Evolutionary conservation across 2,329 filamentous ascomycete genomes (phyloP).

Genomic region (Sporothrix luriei): DNA sequence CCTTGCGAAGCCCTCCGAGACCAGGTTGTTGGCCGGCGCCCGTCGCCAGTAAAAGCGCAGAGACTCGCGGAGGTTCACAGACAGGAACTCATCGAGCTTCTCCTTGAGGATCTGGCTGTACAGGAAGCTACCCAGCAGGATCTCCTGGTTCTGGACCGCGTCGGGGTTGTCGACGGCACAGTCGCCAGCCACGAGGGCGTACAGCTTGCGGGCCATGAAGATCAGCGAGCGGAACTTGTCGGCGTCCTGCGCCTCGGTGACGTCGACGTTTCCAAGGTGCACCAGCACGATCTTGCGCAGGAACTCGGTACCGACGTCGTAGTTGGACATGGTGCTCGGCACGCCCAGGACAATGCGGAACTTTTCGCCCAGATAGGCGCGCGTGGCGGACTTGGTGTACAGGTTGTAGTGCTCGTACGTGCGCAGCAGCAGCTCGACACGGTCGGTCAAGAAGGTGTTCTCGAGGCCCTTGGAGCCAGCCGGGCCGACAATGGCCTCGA

Average conservation of each 20-base stretch:
- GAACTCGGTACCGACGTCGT: constrained; percentile 89
- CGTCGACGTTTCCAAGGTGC: constrained; percentile 82
- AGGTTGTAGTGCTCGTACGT: constrained; percentile 91
- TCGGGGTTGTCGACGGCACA: constrained; percentile 95
- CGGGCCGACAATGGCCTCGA: constrained; percentile 84
- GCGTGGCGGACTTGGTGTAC: constrained; percentile 78
- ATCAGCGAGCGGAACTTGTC: constrained; percentile 94
- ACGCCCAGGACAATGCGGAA: constrained; percentile 87
- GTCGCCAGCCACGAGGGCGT: constrained; percentile 87
- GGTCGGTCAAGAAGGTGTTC: constrained; percentile 92
- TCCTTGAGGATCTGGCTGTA: constrained; percentile 97
- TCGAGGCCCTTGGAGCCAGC: constrained; percentile 74
- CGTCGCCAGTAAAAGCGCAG: constrained; percentile 61
- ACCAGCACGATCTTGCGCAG: constrained; percentile 86
- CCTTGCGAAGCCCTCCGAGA: constrained; percentile 72
- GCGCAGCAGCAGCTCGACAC: constrained; percentile 85
- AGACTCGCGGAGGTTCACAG: constrained; percentile 53
- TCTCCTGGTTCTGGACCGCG: constrained; percentile 93
- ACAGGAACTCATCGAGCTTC: constrained; percentile 83
- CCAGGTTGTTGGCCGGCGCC: constrained; percentile 69
- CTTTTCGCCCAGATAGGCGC: constrained; percentile 85
- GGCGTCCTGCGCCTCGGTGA: constrained; percentile 78
- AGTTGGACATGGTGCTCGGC: constrained; percentile 79
- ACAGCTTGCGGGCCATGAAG: constrained; percentile 96
- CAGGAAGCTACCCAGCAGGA: constrained; percentile 87